Evolutionary conservation across 2,329 filamentous ascomycete species (phyloP), one percentile per base, ranked within the genome.

Genomic region (Lachnellula cervina): DNA sequence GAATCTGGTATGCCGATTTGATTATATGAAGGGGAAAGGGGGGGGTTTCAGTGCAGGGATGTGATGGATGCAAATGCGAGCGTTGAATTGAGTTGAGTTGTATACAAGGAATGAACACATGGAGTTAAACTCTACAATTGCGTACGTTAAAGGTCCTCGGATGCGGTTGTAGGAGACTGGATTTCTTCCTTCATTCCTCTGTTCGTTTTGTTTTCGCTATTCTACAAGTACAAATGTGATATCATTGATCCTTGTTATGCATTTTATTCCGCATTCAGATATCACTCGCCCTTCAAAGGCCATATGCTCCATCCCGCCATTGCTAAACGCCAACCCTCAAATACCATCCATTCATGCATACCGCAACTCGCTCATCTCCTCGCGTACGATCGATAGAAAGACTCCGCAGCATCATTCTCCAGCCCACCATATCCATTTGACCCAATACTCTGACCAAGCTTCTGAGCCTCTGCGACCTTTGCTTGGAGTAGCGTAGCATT

Each of bases 351-450:
- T 13, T 13, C 42, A 19, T 32, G 9, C 9, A 32, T 32, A 32
- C 28, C 48, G 61, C 58, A 44, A 57, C 56, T 49, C 55, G 51
- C 51, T 74, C 70, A 88, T 72, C 87, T 81, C 62, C 88, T 79
- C 42, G 90, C 85, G 74, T 90, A 96, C 54, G 90, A 96, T 49
- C 89, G 83, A 71, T 94, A 96, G 73, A 97, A 97, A 71, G 90
- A 89, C 69, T 96, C 91, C 1, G 89, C 86, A 16, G 88, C 86
- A 68, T 89, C 87, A 56, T 79, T 83, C 58, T 89, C 87, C 9
- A 79, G 75, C 11, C 80, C 80, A 19, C 78, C 80, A 61, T 82
- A 80, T 56, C 80, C 79, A 62, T 74, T 77, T 19, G 66, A 56
- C 56, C 80, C 79, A 59, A 86, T 73, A 59, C 77, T 80, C 67